These are phyloP conservation scores for Calonectria naviculata DNA, from an alignment of 2,329 filamentous ascomycete species.

Conservation along the genomic window DNA sequence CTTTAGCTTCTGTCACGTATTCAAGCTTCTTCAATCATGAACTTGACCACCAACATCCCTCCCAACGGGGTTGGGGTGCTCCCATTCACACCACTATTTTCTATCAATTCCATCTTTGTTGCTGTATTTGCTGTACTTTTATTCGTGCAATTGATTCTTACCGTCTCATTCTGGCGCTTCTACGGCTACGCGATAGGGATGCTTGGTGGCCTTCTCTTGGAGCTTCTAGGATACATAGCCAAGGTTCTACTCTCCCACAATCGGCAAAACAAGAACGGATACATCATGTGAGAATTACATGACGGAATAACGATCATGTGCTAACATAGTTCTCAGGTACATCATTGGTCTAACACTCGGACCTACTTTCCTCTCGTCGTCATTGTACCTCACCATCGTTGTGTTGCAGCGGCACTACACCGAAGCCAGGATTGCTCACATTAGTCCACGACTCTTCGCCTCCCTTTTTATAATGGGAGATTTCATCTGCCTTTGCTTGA, in stretches of 20 bases:
- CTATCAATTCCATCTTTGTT: no score
- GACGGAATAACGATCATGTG: neutral
- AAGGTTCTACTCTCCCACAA: slow-evolving; percentile 28
- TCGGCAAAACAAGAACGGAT: slow-evolving; percentile 29
- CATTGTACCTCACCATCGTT: slow-evolving; percentile 31
- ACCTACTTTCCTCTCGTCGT: slow-evolving; percentile 32
- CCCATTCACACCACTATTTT: no score
- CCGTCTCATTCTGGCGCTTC: neutral
- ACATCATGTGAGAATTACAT: slow-evolving; percentile 29
- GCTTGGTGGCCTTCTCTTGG: slow-evolving; percentile 28
- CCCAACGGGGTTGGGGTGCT: no score
- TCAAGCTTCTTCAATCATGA: no score
- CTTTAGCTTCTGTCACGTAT: no score
- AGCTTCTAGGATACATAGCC: slow-evolving; percentile 31
- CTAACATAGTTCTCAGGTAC: slow-evolving; percentile 18
- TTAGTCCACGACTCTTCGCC: neutral
- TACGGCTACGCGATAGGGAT: slow-evolving; percentile 34
- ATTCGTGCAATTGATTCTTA: no score
- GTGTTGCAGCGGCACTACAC: slow-evolving; percentile 9
- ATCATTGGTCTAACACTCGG: slow-evolving; percentile 35
- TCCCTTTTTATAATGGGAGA: neutral
- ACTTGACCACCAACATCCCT: no score
- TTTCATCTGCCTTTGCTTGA: neutral
- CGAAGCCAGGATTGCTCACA: neutral
- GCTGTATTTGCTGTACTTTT: no score